Percentiles rank a stretch among this genome's conserved stretches.
These are phyloP conservation scores for Thuidium tamariscinum DNA, from an alignment of 225 moss, liverwort and hornwort genomes.

Conservation along the genomic window DNA sequence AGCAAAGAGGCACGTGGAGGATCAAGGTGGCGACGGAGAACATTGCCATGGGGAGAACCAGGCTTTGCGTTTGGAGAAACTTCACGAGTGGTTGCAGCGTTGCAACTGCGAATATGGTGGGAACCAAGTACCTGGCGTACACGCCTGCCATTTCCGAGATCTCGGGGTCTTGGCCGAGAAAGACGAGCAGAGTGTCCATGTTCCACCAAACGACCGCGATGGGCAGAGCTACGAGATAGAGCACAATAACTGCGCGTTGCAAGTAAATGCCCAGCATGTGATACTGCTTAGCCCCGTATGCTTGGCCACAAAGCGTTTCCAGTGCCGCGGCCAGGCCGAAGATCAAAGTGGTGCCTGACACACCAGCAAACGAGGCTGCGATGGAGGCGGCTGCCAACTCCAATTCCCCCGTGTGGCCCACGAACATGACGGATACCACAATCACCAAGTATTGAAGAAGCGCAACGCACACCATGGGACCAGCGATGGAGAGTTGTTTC, in stretches of 20 bases:
- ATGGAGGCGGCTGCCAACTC: slow-evolving; percentile 52
- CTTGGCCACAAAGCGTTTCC: slow-evolving; percentile 74
- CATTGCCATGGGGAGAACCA: slow-evolving; percentile 54
- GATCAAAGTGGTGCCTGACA: slow-evolving; percentile 39
- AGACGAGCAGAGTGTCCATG: slow-evolving; percentile 27
- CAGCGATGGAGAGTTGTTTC: slow-evolving; percentile 31
- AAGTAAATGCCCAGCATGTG: slow-evolving; percentile 44
- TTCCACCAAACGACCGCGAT: slow-evolving; percentile 39
- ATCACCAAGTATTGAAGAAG: slow-evolving; percentile 30
- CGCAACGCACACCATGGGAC: slow-evolving; percentile 47
- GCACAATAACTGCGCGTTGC: slow-evolving; percentile 48
- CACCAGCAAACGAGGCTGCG: slow-evolving; percentile 19
- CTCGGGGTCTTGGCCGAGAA: slow-evolving; percentile 44
- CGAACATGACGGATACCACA: slow-evolving; percentile 60
- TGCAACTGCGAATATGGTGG: slow-evolving; percentile 36
- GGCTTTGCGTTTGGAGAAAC: slow-evolving; percentile 61
- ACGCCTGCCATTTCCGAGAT: slow-evolving; percentile 42
- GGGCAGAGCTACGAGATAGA: slow-evolving; percentile 1
- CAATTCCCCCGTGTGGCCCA: slow-evolving; percentile 63
- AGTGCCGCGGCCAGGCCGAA: slow-evolving; percentile 44
- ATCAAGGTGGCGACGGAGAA: slow-evolving; percentile 17
- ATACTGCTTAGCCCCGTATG: slow-evolving; percentile 61
- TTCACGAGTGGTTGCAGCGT: slow-evolving; percentile 44
- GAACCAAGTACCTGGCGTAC: slow-evolving; percentile 41
- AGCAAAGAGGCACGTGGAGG: slow-evolving; percentile 50